Percentiles rank a stretch among this genome's conserved stretches.
phyloP scores from a whole-genome alignment of 768 basidiomycete species.

The Krasilnikovozyma curviuscula region DNA sequence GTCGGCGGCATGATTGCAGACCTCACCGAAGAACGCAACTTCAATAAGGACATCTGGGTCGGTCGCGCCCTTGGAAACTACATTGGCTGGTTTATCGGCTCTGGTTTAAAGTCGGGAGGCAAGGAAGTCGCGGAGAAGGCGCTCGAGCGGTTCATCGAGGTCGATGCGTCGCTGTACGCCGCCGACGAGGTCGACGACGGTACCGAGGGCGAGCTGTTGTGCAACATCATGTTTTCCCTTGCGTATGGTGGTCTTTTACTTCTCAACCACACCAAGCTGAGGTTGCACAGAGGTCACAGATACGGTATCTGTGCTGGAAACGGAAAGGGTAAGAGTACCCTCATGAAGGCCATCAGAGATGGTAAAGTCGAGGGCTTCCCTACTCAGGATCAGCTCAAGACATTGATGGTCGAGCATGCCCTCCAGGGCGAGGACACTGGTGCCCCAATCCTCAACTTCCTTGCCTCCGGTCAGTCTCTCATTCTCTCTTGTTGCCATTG shows the following conservation, averaged over 20 bases:
- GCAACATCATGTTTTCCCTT: slow-evolving; percentile 83
- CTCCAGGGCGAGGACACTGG: slow-evolving; percentile 79
- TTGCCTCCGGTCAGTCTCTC: slow-evolving; percentile 48
- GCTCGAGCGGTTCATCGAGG: slow-evolving; percentile 51
- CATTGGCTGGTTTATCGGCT: slow-evolving; percentile 42
- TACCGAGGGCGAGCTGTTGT: slow-evolving; percentile 67
- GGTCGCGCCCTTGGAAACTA: slow-evolving; percentile 49
- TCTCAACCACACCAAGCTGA: slow-evolving; percentile 79
- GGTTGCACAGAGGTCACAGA: slow-evolving; percentile 69
- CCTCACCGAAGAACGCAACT: slow-evolving; percentile 38
- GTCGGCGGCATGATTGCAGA: slow-evolving; percentile 57
- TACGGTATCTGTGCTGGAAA: slow-evolving; percentile 95
- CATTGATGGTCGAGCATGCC: slow-evolving; percentile 94
- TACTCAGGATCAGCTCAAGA: slow-evolving; percentile 60
- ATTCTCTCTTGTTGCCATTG: too few relatives aligned
- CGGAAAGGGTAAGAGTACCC: slow-evolving; percentile 85
- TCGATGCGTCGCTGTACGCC: slow-evolving; percentile 34
- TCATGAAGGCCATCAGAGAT: slow-evolving; percentile 86
- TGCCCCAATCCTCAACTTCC: slow-evolving; percentile 66
- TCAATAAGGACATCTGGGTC: slow-evolving; percentile 34
- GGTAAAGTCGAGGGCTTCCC: slow-evolving; percentile 91
- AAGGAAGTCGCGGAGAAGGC: slow-evolving; percentile 39
- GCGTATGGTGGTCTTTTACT: slow-evolving; percentile 88
- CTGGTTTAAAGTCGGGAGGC: slow-evolving; percentile 21
- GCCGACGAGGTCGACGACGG: slow-evolving; percentile 31